Evolutionary conservation across 169 alveolate genomes (phyloP), one percentile per base, ranked within the genome.

Genomic region (Toxoplasma gondii): DNA sequence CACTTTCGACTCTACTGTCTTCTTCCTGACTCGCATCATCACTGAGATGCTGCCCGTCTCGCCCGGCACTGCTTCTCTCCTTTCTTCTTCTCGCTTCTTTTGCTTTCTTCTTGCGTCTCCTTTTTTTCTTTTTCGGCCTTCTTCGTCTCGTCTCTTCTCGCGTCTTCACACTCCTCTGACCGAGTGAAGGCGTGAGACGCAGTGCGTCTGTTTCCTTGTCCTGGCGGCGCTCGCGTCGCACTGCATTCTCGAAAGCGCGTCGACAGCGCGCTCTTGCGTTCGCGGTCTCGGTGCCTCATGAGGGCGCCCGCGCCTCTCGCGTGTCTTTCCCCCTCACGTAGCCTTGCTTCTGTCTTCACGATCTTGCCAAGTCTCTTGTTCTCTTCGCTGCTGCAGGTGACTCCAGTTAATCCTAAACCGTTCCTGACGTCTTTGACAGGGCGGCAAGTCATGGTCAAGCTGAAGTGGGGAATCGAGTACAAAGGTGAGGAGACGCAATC

Each of bases 401-500:
- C 98, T 34, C 99, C 99, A 64, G 96, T 98, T 81, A 98, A 98
- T 95, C 99, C 99, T 31, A 98, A 98, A 96, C 99, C 99, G 43
- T 98, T 98, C 96, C 96, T 98, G 64, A 96, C 98, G 67, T 97
- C 97, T 64, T 97, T 98, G 82, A 96, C 98, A 34, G 98, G 98
- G 43, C 98, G 98, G 94, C 96, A 94, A 80, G 99, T 98, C 29
- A 96, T 98, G 91, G 99, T 98, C 81, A 97, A 98, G 96, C 97
- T 98, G 49, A 98, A 98, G 97, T 98, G 99, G 99, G 99, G 99
- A 27, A 98, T 98, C 98, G 98, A 98, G 88, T 98, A 98, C 95
- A 98, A 98, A 94, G 99, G 99, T 91, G 88, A 93, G 93, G 29
- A 24, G 7, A 53, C n/a, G 49, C n/a, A 64, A 64, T 10, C 7